Percentiles rank a stretch among this genome's conserved stretches.
Conservation (phyloP, 2,329 filamentous ascomycete genomes). For the Pseudogymnoascus sp. region DNA sequence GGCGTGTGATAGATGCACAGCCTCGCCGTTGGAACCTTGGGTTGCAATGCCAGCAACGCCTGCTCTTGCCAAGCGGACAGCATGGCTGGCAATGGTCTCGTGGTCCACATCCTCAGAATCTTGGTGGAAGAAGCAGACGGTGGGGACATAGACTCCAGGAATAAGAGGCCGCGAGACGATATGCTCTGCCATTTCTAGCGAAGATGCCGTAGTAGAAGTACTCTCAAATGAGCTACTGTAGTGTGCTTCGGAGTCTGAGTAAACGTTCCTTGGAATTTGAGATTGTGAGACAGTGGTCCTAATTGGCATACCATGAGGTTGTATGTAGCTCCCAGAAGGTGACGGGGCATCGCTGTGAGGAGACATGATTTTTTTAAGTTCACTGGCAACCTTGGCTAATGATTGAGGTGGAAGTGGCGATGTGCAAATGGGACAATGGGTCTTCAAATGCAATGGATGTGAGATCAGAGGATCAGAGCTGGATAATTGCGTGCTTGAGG, state of each 20-base stretch:
- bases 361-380: slow-evolving; percentile 30
- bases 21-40: slow-evolving; percentile 59
- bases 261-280: slow-evolving; percentile 22
- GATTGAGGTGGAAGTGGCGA: neutral
- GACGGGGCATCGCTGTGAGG: slow-evolving; percentile 43
- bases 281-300: neutral
- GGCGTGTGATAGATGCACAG: slow-evolving; percentile 55
- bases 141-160: slow-evolving; percentile 64
- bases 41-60: slow-evolving; percentile 53
- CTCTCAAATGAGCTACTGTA: slow-evolving; percentile 17
- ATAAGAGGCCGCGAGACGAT: slow-evolving; percentile 34
- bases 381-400: neutral
- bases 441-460: neutral
- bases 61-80: slow-evolving; percentile 49
- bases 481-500: neutral
- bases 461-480: neutral
- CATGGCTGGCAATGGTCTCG: slow-evolving; percentile 40
- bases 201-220: slow-evolving; percentile 38
- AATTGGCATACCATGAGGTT: slow-evolving; percentile 16
- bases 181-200: slow-evolving; percentile 25
- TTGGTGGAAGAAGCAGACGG: slow-evolving; percentile 64
- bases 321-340: slow-evolving; percentile 39
- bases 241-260: slow-evolving; percentile 28
- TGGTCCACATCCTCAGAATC: slow-evolving; percentile 61
- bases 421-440: slow-evolving; percentile 5